Conservation (phyloP, 1,284 basidiomycete genomes). For the Sporisorium scitamineum region DNA sequence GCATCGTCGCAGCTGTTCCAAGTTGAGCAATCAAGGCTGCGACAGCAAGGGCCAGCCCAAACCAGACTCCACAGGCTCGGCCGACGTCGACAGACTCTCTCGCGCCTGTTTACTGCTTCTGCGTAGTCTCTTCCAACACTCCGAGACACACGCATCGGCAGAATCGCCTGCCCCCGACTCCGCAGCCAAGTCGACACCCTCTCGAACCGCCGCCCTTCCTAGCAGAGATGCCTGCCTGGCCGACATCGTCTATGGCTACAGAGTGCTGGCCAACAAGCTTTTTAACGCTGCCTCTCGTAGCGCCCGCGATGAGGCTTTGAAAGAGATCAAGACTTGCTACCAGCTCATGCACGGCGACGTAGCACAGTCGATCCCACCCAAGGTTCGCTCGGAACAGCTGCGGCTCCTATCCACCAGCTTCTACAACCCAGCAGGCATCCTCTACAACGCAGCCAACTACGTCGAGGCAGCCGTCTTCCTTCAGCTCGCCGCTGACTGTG, state of each 20-base stretch:
- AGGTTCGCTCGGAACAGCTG: constrained; percentile 28
- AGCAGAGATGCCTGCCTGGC: constrained; percentile 26
- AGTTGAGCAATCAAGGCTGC: constrained; percentile 32
- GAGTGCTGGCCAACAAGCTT: constrained; percentile 44
- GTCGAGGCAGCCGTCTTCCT: constrained; percentile 63
- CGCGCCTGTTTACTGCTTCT: constrained; percentile 40
- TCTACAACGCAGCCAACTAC: constrained; percentile 66
- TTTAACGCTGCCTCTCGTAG: constrained; percentile 28
- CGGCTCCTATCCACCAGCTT: constrained; percentile 63
- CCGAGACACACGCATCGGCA: neutral
- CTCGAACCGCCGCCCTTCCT: constrained; percentile 21
- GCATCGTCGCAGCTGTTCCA: constrained; percentile 40
- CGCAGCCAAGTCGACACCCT: constrained; percentile 6
- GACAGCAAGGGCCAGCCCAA: constrained; percentile 43
- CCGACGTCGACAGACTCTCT: constrained; percentile 25
- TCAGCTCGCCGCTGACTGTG: constrained; percentile 52
- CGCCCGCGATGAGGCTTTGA: constrained; percentile 21
- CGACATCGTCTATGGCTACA: constrained; percentile 37
- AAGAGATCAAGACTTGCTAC: constrained; percentile 24
- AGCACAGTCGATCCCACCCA: constrained; percentile 9
- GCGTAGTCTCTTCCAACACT: constrained; percentile 11
- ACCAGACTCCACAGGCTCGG: constrained; percentile 13
- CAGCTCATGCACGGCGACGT: constrained; percentile 11
- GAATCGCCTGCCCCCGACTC: neutral
- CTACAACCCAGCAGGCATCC: constrained; percentile 69